Percentiles rank a stretch among this genome's conserved stretches.
phyloP scores from a whole-genome alignment of 768 basidiomycete genomes.

The Floccularia luteovirens region DNA sequence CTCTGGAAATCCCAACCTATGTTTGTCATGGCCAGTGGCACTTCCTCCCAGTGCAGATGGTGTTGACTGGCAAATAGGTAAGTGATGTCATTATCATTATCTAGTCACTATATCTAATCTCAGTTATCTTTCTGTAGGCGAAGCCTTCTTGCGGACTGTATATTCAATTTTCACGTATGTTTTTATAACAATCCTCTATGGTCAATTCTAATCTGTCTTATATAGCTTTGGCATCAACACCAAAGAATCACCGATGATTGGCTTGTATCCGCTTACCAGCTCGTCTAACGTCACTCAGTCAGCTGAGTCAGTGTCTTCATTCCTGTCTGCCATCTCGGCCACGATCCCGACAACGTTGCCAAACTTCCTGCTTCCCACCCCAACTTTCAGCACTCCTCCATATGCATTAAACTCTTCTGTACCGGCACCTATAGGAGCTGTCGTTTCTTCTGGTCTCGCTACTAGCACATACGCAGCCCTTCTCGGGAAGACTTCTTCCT shows the following conservation, averaged over 20 bases:
- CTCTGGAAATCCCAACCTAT: constrained; percentile 54
- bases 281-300: constrained; percentile 32
- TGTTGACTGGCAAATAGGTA: constrained; percentile 80
- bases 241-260: constrained; percentile 71
- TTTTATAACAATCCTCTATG: neutral
- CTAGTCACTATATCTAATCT: neutral
- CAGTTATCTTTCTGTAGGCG: constrained; percentile 27
- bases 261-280: constrained; percentile 59
- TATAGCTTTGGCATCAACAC: constrained; percentile 67
- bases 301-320: constrained; percentile 33
- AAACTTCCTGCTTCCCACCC: constrained; percentile 62
- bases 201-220: neutral
- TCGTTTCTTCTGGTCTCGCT: constrained; percentile 55
- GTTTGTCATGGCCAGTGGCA: constrained; percentile 71
- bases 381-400: constrained; percentile 50
- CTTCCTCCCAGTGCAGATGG: constrained; percentile 61
- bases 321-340: constrained; percentile 54
- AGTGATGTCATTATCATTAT: constrained; percentile 3
- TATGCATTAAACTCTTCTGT: constrained; percentile 70
- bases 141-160: constrained; percentile 65
- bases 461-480: constrained; percentile 66
- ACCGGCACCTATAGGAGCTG: constrained; percentile 41
- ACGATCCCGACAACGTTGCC: constrained; percentile 65
- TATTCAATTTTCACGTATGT: constrained; percentile 72
- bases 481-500: constrained; percentile 27